These are phyloP conservation scores for Harringtonia aguacate DNA, from an alignment of 2,329 filamentous ascomycete genomes.

Conservation along the genomic window DNA sequence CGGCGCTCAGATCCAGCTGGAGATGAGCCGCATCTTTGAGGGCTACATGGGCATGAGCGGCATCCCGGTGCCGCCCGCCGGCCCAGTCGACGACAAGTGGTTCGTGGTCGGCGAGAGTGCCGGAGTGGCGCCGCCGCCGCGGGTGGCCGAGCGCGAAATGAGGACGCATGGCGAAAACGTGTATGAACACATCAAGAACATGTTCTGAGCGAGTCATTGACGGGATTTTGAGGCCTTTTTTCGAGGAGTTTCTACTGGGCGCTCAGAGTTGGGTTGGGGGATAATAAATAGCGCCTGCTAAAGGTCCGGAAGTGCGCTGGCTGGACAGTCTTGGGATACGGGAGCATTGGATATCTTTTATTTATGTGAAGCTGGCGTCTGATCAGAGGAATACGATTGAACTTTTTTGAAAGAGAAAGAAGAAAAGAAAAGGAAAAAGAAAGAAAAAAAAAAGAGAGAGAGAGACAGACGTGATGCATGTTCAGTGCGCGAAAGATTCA, in stretches of 20 bases:
- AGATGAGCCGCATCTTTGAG: constrained; percentile 41
- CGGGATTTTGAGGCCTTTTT: not conserved
- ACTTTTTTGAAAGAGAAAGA: not conserved
- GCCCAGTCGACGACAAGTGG: not conserved
- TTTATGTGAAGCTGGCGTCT: too few relatives aligned
- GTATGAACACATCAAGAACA: constrained; percentile 7
- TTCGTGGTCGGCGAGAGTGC: not conserved
- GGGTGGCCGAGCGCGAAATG: not conserved
- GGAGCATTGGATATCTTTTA: not conserved
- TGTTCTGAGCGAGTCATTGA: constrained; percentile 1
- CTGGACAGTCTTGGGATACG: too few relatives aligned
- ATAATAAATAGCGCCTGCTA: too few relatives aligned
- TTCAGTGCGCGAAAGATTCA: not conserved
- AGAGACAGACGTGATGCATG: not conserved
- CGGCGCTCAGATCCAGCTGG: constrained; percentile 37
- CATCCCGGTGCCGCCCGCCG: constrained; percentile 1
- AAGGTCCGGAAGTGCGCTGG: too few relatives aligned
- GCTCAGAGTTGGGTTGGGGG: too few relatives aligned
- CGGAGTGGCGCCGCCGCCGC: not conserved
- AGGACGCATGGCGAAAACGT: not conserved
- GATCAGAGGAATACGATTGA: not conserved
- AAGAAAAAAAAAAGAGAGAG: not conserved
- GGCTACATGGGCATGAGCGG: constrained; percentile 20
- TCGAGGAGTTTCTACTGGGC: too few relatives aligned
- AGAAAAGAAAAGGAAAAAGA: not conserved